A percentile compares a stretch with the other conserved stretches of the same genome.
Evolutionary conservation across 768 basidiomycete genomes (phyloP).

Genomic region (Kondoa malvinella): DNA sequence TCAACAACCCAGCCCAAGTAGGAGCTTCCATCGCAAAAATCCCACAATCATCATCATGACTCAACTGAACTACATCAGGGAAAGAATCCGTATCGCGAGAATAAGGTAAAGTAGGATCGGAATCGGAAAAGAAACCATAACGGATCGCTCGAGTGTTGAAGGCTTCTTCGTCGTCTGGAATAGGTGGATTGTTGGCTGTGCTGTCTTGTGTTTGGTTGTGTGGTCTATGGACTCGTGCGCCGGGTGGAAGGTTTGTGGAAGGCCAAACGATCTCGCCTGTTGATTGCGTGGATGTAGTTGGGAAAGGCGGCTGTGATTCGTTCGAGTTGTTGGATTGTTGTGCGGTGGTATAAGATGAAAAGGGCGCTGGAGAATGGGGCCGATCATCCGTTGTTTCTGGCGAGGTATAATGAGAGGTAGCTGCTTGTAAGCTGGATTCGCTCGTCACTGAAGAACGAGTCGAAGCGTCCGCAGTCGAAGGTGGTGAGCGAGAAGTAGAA

Average conservation of each 20-base stretch:
- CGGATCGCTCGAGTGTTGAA: neutral
- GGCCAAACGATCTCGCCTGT: neutral
- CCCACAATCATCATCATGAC: neutral
- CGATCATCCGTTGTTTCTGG: neutral
- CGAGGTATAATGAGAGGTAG: neutral
- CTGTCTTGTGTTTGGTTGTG: neutral
- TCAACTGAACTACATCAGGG: conserved; percentile 6
- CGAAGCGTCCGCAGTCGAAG: too few relatives aligned
- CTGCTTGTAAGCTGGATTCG: too few relatives aligned
- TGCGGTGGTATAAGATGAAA: neutral
- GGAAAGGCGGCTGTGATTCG: neutral
- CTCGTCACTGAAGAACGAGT: too few relatives aligned
- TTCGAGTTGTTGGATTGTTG: neutral
- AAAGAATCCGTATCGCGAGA: neutral
- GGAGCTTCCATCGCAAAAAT: conserved; percentile 5
- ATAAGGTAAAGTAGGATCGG: neutral
- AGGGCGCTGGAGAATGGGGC: neutral
- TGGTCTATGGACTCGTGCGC: too few relatives aligned
- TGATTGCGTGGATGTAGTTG: neutral
- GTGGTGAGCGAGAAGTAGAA: too few relatives aligned
- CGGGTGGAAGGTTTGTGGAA: too few relatives aligned
- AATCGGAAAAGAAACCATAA: neutral
- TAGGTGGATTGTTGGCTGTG: conserved; percentile 3
- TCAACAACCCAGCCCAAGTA: conserved; percentile 5
- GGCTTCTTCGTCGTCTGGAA: neutral